Evolutionary conservation across 306 rosid species (phyloP), one percentile per base, ranked within the genome.

Genomic region (Mimosa pudica): DNA sequence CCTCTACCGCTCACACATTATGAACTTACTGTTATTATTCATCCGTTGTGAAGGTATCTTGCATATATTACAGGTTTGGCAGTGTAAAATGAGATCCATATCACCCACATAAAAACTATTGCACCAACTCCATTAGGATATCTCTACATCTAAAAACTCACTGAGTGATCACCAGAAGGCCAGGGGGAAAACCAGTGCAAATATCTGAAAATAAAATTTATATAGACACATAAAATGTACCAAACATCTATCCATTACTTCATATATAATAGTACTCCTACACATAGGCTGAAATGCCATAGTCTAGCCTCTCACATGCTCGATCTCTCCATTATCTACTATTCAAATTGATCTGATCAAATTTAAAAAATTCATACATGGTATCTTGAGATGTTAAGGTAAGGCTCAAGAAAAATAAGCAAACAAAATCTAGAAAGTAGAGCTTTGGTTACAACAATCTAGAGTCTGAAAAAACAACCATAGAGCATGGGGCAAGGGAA

Each of bases 381-480:
- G 8, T 58, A 18, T 18, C 8, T 58, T 18, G 33, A 58, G 35
- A 58, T 18, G 35, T 58, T 58, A 8, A 58, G 20, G 20, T 58
- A 8, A 58, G 20, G 20, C 64, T 58, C 64, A 18, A 58, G 6
- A 58, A 58, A 18, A 20, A 55, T 17, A n/a, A 7, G n/a, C 1
- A 20, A 18, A 11, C 8, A 8, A 8, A 58, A 61, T 24, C 66
- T 61, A 30, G 16, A 58, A 8, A 3, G 64, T 58, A 18, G 6
- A 58, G 20, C 12, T 58, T 58, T 8, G 64, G 20, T 18, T 24
- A 1, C 36, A 60, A 60, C 52, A 20, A 5, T n/a, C 69, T 36
- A 79, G 64, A 75, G 69, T 52, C 10, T 1, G 57, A 76, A 78
- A 20, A 60, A 8, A 44, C 13, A 44, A 42, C 24, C 47, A 69